Evolutionary conservation across 164 flowering plant species (phyloP), one percentile per base, ranked within the genome.

Genomic region (Berberis vulgaris): DNA sequence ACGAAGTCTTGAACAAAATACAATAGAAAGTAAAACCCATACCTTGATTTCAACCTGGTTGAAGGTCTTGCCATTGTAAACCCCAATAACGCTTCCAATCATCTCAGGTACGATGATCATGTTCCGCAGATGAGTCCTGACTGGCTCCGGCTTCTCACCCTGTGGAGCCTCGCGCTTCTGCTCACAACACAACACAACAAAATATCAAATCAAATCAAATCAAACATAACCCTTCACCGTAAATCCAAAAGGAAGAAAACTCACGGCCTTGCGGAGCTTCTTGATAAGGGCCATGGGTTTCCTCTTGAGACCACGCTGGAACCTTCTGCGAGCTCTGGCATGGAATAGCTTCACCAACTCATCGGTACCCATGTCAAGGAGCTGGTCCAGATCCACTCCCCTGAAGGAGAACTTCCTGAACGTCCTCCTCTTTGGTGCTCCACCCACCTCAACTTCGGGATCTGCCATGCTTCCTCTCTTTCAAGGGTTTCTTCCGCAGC

Each of bases 321-420:
- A 52, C 54, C 54, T 52, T 7, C 54, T 7, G n/a, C 54, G 54
- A 7, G 54, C 54, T 3, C 54, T 7, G 9, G 54, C 54, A 52
- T 7, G 9, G 54, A 52, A 52, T 3, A 52, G 54, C 54, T 52
- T 52, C 4, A 52, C 54, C 54, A 52, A 52, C 54, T 52, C 54
- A 52, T 52, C 54, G n/a, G 54, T 52, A 40, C 81, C 73, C 88
- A 86, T 86, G 68, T 86, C 96, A 38, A 84, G 81, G 8, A 86
- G 86, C 43, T 83, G 82, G 62, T 86, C 96, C 49, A 88, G 77
- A 78, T 88, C 92, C 1, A 86, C 85, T 0, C 96, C 96, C 50
- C 85, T 74, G 76, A 73, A 80, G 55, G 80, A 71, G 71, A 86
- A 86, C 86, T 83, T 86, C 89, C 82, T 86, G 72, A 86, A 86